These are phyloP conservation scores for Pyrenophora seminiperda DNA, from an alignment of 2,329 filamentous ascomycete species.

Conservation along the genomic window DNA sequence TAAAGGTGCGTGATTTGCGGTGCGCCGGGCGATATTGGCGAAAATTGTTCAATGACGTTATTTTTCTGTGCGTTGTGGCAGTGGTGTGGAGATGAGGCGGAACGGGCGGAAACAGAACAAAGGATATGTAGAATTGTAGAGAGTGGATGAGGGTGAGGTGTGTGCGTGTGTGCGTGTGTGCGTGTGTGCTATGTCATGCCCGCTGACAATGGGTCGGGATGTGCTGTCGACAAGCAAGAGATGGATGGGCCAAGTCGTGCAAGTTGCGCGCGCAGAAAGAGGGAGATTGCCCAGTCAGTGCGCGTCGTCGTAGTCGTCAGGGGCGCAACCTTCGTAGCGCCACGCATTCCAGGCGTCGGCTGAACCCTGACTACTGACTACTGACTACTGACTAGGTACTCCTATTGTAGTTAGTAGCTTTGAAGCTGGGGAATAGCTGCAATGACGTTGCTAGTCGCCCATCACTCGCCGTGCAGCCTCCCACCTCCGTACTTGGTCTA, in stretches of 20 bases:
- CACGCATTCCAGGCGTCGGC: constrained; percentile 14
- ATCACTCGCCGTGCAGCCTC: constrained; percentile 11
- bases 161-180: no score
- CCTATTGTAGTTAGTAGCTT: no score
- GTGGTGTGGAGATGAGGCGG: neutral
- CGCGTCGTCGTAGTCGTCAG: constrained; percentile 14
- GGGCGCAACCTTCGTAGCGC: constrained; percentile 17
- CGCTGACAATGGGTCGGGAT: constrained; percentile 4
- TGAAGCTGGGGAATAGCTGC: constrained; percentile 7
- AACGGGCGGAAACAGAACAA: neutral
- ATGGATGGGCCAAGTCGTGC: constrained; percentile 7
- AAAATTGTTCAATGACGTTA: constrained; percentile 3
- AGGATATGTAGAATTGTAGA: neutral
- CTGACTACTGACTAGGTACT: no score
- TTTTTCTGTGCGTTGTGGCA: neutral
- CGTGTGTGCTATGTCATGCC: constrained; percentile 14
- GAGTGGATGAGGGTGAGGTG: neutral
- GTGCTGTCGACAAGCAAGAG: neutral
- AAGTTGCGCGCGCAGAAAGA: constrained; percentile 10
- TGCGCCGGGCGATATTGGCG: constrained; percentile 15
- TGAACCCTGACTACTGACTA: neutral
- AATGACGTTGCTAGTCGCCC: constrained; percentile 17
- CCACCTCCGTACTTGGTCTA: constrained; percentile 11
- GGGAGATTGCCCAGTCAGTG: constrained; percentile 13
- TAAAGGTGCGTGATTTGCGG: constrained; percentile 3